Percentiles rank a stretch among this genome's conserved stretches.
These are phyloP conservation scores for Purpureocillium lavendulum DNA, from an alignment of 2,329 filamentous ascomycete species.

Conservation along the genomic window DNA sequence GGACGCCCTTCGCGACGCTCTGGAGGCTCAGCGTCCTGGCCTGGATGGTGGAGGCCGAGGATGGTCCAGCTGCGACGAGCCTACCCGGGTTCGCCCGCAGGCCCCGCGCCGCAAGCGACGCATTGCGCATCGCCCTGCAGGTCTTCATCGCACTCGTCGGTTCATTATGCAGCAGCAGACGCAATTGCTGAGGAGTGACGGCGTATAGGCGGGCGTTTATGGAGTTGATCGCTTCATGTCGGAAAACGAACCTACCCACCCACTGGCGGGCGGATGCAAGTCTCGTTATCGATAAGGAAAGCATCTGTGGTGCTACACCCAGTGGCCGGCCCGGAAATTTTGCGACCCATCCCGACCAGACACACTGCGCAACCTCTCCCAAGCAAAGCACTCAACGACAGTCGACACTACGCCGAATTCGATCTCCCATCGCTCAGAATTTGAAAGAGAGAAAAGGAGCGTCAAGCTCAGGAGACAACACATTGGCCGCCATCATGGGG, in stretches of 20 bases:
- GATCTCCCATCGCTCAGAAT: neutral
- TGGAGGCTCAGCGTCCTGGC: slow-evolving; percentile 6
- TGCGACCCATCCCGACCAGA: slow-evolving; percentile 8
- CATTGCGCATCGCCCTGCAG: slow-evolving; percentile 11
- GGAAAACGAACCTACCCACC: neutral
- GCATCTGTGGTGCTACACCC: no score
- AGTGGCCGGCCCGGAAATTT: slow-evolving; percentile 12
- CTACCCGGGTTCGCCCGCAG: no score
- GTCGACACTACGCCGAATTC: neutral
- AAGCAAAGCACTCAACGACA: neutral
- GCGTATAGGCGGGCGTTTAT: neutral
- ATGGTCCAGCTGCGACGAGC: no score
- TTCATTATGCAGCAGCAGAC: slow-evolving; percentile 5
- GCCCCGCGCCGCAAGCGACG: neutral
- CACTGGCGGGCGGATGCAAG: slow-evolving; percentile 4
- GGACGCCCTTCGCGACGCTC: slow-evolving; percentile 7
- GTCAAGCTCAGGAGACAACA: no score
- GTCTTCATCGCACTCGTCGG: slow-evolving; percentile 10
- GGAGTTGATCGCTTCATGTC: neutral
- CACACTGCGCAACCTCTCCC: neutral
- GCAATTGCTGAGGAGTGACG: neutral
- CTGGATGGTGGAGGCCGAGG: no score
- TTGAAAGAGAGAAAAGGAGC: no score
- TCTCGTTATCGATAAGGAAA: slow-evolving; percentile 7
- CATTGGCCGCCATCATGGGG: slow-evolving; percentile 14